Base-by-base conservation (phyloP, 192 early-diverging fungal species). In the Mortierella hygrophila region DNA sequence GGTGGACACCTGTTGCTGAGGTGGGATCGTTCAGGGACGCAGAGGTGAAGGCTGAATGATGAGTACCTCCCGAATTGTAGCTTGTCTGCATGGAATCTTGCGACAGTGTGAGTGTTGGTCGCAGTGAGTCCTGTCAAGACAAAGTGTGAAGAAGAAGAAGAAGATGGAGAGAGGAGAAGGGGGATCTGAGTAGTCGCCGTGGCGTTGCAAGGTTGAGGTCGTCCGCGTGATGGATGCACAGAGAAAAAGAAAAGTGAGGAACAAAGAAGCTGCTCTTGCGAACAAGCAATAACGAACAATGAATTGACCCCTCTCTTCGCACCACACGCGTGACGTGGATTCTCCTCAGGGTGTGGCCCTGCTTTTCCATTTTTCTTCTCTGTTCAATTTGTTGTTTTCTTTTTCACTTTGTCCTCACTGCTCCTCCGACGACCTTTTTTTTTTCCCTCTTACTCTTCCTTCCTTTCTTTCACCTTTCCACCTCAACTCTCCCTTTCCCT, bases 11-110 rank as follows among this genome's bases (percentile, higher is more conserved):
- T 46, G 29, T 49, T 40, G 37, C 72, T 44, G n/a, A 46, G 69
- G 47, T 76, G 20, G 68, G 40, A 23, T 72, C 42, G 42, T 79
- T 65, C 29, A 65, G 60, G 60, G 60, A 65, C 29, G 60, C 60
- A 10, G 60, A 65, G 29, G 29, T 65, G 10, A 65, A 65, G n/a
- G 60, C n/a, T 15, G 60, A 65, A 65, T 65, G 60, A 65, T 65
- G 60, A 65, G 60, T 10, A 32, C 29, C 60, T 26, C 60, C 29
- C 10, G 29, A 65, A 10, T 65, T 65, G 13, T 65, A 29, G 60
- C 16, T 65, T 65, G 60, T 65, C 26, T 65, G 60, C 60, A 65
- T 65, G 60, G 26, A 32, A 18, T 15, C 16, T 52, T 21, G 49
- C 16, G 18, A 21, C 49, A 26, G 55, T 23, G 55, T 57, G 55